Evolutionary conservation across 257 asterid genomes (phyloP).

Genomic region (Coffea eugenioides): DNA sequence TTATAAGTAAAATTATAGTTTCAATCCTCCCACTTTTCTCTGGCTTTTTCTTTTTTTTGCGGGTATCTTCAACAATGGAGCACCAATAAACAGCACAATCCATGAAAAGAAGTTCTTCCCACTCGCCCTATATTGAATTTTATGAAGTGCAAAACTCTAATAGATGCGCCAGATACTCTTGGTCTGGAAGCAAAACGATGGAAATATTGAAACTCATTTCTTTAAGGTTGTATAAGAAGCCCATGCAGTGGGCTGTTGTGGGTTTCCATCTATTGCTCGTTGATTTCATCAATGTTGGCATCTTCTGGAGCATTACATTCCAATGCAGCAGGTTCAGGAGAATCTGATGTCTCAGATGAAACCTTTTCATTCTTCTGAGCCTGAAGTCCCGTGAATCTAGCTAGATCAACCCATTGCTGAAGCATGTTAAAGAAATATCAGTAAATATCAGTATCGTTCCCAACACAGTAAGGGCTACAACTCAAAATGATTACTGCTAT

Average conservation of each 20-base stretch:
- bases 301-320: slow-evolving; percentile 53
- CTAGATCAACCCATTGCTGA: slow-evolving; percentile 99
- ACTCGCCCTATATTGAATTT: background rate
- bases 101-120: background rate
- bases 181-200: background rate
- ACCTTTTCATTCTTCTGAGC: slow-evolving; percentile 50
- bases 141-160: background rate
- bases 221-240: slow-evolving; percentile 18
- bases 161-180: background rate
- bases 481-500: no score
- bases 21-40: background rate
- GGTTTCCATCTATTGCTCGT: slow-evolving; percentile 39
- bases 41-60: no score
- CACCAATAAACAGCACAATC: background rate
- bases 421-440: slow-evolving; percentile 25
- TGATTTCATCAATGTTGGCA: slow-evolving; percentile 51
- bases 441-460: slow-evolving; percentile 12
- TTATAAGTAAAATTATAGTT: background rate
- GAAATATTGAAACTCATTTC: slow-evolving; percentile 20
- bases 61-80: no score
- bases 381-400: slow-evolving; percentile 81
- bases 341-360: slow-evolving; percentile 34
- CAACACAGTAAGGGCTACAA: no score
- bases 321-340: slow-evolving; percentile 44
- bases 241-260: slow-evolving; percentile 13